Evolutionary conservation across 169 alveolate genomes (phyloP).

Genomic region (Plasmodium falciparum): DNA sequence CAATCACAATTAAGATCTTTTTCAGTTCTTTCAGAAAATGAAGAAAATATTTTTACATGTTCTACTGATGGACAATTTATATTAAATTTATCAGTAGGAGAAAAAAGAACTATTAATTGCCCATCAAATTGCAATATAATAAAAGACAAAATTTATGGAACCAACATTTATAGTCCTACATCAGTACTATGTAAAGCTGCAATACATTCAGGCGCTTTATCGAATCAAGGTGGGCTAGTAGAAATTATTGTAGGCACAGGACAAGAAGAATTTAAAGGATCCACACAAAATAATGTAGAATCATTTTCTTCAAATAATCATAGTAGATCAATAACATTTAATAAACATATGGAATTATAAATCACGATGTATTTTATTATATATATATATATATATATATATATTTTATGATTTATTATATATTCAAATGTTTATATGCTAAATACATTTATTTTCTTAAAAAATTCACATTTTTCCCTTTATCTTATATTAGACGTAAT

Average conservation of each 20-base stretch:
- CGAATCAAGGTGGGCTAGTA: slow-evolving; percentile 84
- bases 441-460: not conserved
- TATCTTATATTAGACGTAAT: too few species aligned
- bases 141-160: slow-evolving; percentile 79
- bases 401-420: not conserved
- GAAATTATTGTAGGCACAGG: slow-evolving; percentile 27
- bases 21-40: slow-evolving; percentile 85
- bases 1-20: slow-evolving; percentile 87
- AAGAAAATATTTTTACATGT: slow-evolving; percentile 78
- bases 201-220: slow-evolving; percentile 85
- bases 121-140: slow-evolving; percentile 89
- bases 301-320: slow-evolving; percentile 20
- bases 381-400: not conserved
- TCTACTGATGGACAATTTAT: slow-evolving; percentile 84
- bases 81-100: slow-evolving; percentile 85
- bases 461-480: not conserved
- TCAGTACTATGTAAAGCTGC: slow-evolving; percentile 93
- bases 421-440: not conserved
- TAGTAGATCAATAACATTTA: slow-evolving; percentile 26
- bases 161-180: slow-evolving; percentile 89
- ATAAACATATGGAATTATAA: not conserved
- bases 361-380: not conserved
- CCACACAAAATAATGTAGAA: slow-evolving; percentile 45
- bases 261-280: slow-evolving; percentile 45
- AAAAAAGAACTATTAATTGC: slow-evolving; percentile 82